These are phyloP conservation scores for Vicia sativa DNA, from an alignment of 306 rosid species.

Conservation along the genomic window DNA sequence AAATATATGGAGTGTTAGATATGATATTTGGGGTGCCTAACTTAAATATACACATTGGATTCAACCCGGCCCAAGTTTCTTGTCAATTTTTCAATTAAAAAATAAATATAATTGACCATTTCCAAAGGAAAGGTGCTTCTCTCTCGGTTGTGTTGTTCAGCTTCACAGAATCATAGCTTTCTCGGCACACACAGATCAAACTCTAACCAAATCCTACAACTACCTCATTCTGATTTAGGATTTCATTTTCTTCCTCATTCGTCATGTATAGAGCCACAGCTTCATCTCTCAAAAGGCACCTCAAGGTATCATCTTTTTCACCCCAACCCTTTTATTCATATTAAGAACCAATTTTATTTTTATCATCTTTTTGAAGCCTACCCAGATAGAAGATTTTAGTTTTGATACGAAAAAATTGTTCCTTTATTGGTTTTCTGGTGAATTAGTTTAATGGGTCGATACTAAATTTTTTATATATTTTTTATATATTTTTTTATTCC, in stretches of 20 bases:
- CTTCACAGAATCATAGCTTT: slow-evolving; percentile 22
- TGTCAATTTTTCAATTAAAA: not conserved
- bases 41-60: too few relatives aligned
- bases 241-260: slow-evolving; percentile 31
- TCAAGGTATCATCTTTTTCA: slow-evolving; percentile 57
- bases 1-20: too few relatives aligned
- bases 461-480: too few relatives aligned
- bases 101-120: slow-evolving; percentile 30
- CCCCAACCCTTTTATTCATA: not conserved
- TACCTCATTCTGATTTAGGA: slow-evolving; percentile 33
- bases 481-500: too few relatives aligned
- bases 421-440: slow-evolving; percentile 2
- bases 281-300: slow-evolving; percentile 58
- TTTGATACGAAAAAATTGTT: slow-evolving; percentile 6
- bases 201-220: not conserved
- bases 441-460: slow-evolving; percentile 5
- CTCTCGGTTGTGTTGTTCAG: slow-evolving; percentile 33
- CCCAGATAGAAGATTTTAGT: slow-evolving; percentile 22
- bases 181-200: slow-evolving; percentile 5
- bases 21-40: too few relatives aligned
- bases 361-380: not conserved
- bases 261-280: slow-evolving; percentile 76
- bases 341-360: not conserved
- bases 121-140: slow-evolving; percentile 21
- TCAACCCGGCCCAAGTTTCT: not conserved